Evolutionary conservation across 352 stramenopile species (phyloP).

Genomic region (Phytopythium montanum): DNA sequence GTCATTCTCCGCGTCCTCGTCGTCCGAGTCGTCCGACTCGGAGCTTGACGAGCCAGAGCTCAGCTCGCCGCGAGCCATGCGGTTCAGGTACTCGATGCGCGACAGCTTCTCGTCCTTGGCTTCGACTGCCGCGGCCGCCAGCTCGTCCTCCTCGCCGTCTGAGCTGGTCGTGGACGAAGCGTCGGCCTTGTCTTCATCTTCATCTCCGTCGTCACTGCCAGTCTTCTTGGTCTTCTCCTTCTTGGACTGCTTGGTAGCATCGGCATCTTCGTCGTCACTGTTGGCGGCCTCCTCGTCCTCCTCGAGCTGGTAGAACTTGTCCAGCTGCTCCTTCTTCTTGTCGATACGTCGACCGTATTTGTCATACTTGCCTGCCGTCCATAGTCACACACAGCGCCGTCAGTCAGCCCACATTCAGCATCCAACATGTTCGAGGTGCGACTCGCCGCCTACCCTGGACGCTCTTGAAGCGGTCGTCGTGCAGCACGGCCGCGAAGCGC

Average conservation of each 20-base stretch:
- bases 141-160: constrained; percentile 27
- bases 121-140: constrained; percentile 17
- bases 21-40: constrained; percentile 46
- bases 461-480: constrained; percentile 78
- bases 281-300: constrained; percentile 29
- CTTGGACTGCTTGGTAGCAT: constrained; percentile 10
- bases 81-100: constrained; percentile 83
- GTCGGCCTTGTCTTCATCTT: constrained; percentile 24
- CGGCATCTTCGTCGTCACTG: constrained; percentile 27
- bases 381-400: neutral
- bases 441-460: constrained; percentile 35
- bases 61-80: constrained; percentile 81
- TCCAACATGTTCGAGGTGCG: neutral
- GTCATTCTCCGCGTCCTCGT: constrained; percentile 30
- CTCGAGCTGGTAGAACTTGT: constrained; percentile 80
- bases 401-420: neutral
- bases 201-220: constrained; percentile 22
- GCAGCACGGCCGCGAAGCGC: constrained; percentile 66
- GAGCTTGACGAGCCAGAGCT: constrained; percentile 43
- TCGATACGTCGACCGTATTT: constrained; percentile 84
- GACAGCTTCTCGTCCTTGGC: constrained; percentile 61
- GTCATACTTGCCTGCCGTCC: constrained; percentile 58
- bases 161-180: constrained; percentile 23
- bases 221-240: constrained; percentile 17
- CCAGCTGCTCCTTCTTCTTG: constrained; percentile 71